phyloP scores from a whole-genome alignment of 495 filamentous ascomycete species.

The Aspergillus bridgeri region DNA sequence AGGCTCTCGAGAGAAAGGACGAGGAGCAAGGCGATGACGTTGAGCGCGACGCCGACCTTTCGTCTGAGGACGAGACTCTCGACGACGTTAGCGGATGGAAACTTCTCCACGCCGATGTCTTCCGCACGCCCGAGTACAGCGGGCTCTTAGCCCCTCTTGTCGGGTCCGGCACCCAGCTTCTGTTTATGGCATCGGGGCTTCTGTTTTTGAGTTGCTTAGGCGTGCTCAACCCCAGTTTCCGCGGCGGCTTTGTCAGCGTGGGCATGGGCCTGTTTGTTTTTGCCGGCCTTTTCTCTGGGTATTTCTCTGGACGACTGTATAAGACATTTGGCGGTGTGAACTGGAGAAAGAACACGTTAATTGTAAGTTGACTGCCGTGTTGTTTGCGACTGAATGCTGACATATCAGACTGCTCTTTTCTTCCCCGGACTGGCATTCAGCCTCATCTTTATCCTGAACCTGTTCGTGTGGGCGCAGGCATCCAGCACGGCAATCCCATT shows the following conservation, averaged over 20 bases:
- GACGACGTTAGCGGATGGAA: conserved; percentile 95
- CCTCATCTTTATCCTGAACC: conserved; percentile 78
- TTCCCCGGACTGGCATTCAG: conserved; percentile 81
- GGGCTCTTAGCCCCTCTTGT: conserved; percentile 79
- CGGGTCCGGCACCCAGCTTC: conserved; percentile 84
- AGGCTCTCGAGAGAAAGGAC: conserved; percentile 50
- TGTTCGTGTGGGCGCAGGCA: conserved; percentile 93
- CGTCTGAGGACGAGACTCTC: conserved; percentile 70
- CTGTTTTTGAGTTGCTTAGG: conserved; percentile 79
- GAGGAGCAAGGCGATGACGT: conserved; percentile 59
- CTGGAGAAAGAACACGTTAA: conserved; percentile 77
- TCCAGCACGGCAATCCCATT: conserved; percentile 91
- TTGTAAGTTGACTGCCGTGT: conserved; percentile 38
- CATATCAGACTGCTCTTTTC: conserved; percentile 63
- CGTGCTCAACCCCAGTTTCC: conserved; percentile 85
- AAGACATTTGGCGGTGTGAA: conserved; percentile 79
- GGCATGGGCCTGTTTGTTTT: conserved; percentile 84
- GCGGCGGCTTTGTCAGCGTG: conserved; percentile 87
- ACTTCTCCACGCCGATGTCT: conserved; percentile 91
- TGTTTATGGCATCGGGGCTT: conserved; percentile 80
- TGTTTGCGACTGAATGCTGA: conserved; percentile 16
- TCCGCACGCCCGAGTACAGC: conserved; percentile 71
- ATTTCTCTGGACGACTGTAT: conserved; percentile 82
- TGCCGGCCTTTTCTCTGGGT: conserved; percentile 88
- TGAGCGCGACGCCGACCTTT: conserved; percentile 58